phyloP scores from a whole-genome alignment of 2,329 filamentous ascomycete genomes.

The Colletotrichum scovillei region DNA sequence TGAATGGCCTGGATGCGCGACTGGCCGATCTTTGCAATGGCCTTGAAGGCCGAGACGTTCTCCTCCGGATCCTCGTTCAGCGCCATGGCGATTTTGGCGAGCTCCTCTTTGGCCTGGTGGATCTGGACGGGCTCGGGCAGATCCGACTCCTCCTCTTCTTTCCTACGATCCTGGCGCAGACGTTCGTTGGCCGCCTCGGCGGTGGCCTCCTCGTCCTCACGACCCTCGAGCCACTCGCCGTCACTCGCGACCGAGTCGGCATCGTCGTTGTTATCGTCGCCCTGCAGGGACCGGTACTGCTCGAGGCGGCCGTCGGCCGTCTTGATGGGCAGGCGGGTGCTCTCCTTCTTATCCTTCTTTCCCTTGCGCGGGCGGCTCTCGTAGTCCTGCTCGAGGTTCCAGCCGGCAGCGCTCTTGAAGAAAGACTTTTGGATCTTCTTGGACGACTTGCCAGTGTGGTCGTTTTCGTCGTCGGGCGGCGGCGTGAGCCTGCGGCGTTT shows the following conservation, averaged over 20 bases:
- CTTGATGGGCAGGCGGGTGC: conserved; percentile 85
- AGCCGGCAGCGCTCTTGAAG: conserved; percentile 80
- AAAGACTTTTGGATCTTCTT: conserved; percentile 70
- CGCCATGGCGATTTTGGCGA: conserved; percentile 82
- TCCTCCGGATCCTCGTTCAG: conserved; percentile 96
- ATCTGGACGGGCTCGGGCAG: conserved; percentile 84
- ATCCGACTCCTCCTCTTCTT: conserved; percentile 64
- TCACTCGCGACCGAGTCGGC: conserved; percentile 70
- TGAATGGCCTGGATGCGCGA: conserved; percentile 79
- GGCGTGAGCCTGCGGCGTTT: conserved; percentile 71
- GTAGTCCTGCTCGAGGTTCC: conserved; percentile 94
- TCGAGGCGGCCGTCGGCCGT: conserved; percentile 81
- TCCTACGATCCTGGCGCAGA: conserved; percentile 55
- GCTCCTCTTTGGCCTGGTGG: conserved; percentile 87
- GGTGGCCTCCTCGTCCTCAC: conserved; percentile 67
- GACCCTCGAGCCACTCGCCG: conserved; percentile 72
- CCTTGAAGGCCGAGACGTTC: conserved; percentile 82
- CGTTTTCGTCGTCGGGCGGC: conserved; percentile 57
- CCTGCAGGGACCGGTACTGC: conserved; percentile 64
- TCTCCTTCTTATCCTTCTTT: conserved; percentile 78
- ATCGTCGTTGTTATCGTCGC: conserved; percentile 67
- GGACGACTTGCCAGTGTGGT: conserved; percentile 41
- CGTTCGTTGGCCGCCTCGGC: conserved; percentile 47
- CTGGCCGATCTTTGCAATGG: conserved; percentile 78
- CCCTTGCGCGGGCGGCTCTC: conserved; percentile 81